phyloP scores from a whole-genome alignment of 768 basidiomycete genomes.

The Naematelia aurantialba region DNA sequence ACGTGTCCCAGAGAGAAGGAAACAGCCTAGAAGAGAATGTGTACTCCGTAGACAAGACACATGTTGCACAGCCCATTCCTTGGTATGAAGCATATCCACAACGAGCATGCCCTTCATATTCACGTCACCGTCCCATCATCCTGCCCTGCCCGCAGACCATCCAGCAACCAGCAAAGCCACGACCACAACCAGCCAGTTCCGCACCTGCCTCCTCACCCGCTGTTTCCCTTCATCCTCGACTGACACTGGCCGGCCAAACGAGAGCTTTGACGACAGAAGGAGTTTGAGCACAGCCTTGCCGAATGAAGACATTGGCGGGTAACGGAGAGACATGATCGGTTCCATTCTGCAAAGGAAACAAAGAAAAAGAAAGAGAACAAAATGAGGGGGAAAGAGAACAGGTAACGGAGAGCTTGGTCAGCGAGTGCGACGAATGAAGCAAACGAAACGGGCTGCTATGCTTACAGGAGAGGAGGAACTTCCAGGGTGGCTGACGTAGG shows the following conservation, averaged over 20 bases:
- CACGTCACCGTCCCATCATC: neutral
- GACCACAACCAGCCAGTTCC: neutral
- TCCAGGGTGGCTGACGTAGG: constrained; percentile 17
- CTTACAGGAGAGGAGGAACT: constrained; percentile 10
- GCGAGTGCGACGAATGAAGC: no score
- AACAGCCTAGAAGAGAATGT: no score
- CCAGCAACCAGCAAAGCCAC: neutral
- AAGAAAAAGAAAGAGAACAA: neutral
- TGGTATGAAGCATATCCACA: no score
- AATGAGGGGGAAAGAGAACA: no score
- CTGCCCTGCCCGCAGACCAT: neutral
- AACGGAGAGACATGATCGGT: constrained; percentile 40
- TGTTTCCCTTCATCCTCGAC: constrained; percentile 24
- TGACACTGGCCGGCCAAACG: constrained; percentile 19
- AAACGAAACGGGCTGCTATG: no score
- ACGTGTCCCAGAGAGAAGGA: no score
- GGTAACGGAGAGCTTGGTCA: no score
- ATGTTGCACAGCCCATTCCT: no score
- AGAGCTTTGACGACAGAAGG: constrained; percentile 9
- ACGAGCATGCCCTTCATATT: neutral
- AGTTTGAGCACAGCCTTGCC: constrained; percentile 13
- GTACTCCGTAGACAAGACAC: no score
- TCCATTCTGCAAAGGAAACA: constrained; percentile 31
- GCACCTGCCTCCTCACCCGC: neutral
- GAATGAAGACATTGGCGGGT: constrained; percentile 31